Percentiles rank a stretch among this genome's conserved stretches.
Conservation (phyloP, 2,329 filamentous ascomycete species). For the Lojkania enalia region DNA sequence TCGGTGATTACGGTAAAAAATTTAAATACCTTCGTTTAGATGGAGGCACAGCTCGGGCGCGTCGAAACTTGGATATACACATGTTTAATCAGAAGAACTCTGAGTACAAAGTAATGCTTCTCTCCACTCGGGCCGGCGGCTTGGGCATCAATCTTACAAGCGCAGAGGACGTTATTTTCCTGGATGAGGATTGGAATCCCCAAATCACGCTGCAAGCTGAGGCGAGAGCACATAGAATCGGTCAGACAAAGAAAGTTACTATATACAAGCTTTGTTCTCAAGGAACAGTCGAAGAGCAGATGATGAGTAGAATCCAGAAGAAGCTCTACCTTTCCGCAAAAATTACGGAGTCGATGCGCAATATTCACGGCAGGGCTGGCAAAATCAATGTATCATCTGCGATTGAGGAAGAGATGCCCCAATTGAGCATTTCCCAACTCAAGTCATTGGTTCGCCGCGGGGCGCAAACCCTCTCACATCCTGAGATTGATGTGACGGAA, state of each 20-base stretch:
- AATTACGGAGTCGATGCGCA: slow-evolving; percentile 62
- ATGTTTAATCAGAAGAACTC: slow-evolving; percentile 55
- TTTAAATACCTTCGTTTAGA: slow-evolving; percentile 57
- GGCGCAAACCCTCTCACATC: slow-evolving; percentile 56
- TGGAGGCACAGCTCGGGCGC: slow-evolving; percentile 53
- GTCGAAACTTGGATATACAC: slow-evolving; percentile 57
- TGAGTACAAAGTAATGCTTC: slow-evolving; percentile 57
- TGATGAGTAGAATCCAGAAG: slow-evolving; percentile 62
- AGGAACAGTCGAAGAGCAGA: slow-evolving; percentile 62
- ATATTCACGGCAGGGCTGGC: slow-evolving; percentile 49
- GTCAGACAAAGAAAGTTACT: slow-evolving; percentile 57
- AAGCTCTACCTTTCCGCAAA: slow-evolving; percentile 65
- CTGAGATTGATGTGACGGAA: slow-evolving; percentile 58
- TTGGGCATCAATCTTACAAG: slow-evolving; percentile 59
- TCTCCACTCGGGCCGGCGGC: slow-evolving; percentile 60
- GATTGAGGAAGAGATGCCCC: slow-evolving; percentile 53
- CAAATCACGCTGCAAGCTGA: slow-evolving; percentile 59
- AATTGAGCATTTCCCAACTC: slow-evolving; percentile 56
- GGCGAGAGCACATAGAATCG: slow-evolving; percentile 59
- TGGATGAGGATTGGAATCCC: slow-evolving; percentile 61
- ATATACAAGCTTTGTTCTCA: slow-evolving; percentile 61
- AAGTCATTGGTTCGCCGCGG: slow-evolving; percentile 60
- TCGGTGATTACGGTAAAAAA: slow-evolving; percentile 44
- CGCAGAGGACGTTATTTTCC: slow-evolving; percentile 59
- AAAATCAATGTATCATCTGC: slow-evolving; percentile 24